phyloP scores from a whole-genome alignment of 768 basidiomycete genomes.

The Suillus alpinus region DNA sequence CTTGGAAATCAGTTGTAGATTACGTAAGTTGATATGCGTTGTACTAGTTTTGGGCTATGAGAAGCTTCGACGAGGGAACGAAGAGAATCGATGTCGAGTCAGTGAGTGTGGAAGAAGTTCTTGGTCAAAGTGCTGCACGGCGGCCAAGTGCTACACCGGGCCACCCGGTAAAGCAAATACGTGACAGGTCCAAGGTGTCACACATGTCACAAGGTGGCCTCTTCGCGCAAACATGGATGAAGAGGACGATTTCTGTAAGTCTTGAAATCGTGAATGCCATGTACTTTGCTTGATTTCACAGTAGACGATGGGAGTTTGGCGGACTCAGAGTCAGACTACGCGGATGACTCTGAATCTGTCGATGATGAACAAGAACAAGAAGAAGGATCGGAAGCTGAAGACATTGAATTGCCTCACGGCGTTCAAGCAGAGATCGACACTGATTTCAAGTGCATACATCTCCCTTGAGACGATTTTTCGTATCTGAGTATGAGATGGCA shows the following conservation, averaged over 20 bases:
- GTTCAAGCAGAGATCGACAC: slow-evolving; percentile 42
- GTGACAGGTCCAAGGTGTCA: neutral
- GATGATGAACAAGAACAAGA: neutral
- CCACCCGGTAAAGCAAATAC: neutral
- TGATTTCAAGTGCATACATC: slow-evolving; percentile 50
- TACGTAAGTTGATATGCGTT: slow-evolving; percentile 4
- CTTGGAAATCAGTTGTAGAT: neutral
- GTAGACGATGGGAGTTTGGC: slow-evolving; percentile 42
- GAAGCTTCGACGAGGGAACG: neutral
- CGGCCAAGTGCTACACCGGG: neutral
- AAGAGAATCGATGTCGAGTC: neutral
- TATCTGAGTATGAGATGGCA: slow-evolving; percentile 21
- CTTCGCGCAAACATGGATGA: slow-evolving; percentile 9
- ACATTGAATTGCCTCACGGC: slow-evolving; percentile 38
- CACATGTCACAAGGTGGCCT: neutral
- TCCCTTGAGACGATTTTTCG: neutral
- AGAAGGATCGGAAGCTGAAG: slow-evolving; percentile 14
- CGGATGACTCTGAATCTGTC: neutral
- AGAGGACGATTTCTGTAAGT: slow-evolving; percentile 18
- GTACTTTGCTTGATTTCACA: slow-evolving; percentile 34
- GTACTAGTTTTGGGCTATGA: neutral
- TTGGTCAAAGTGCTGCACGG: neutral
- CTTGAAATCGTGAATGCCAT: slow-evolving; percentile 39
- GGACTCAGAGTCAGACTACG: slow-evolving; percentile 27
- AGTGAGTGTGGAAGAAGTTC: neutral